Percentiles rank a stretch among this genome's conserved stretches.
Conservation (phyloP, 2,329 filamentous ascomycete genomes). For the Pezicula neosporulosa region DNA sequence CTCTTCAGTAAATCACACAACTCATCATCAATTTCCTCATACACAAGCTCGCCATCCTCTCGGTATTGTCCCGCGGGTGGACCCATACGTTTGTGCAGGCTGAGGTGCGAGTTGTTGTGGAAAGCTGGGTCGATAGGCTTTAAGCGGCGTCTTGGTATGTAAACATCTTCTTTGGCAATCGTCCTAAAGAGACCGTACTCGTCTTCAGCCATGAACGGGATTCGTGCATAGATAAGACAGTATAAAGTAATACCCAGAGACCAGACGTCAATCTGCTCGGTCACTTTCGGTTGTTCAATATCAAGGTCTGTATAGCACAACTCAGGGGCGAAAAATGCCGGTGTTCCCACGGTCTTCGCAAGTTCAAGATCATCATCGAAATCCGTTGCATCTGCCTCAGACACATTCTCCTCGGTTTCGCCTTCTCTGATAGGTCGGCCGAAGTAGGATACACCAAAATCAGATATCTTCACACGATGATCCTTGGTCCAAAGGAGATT, state of each 20-base stretch:
- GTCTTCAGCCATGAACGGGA: conserved; percentile 89
- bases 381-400: conserved; percentile 80
- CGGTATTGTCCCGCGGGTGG: conserved; percentile 61
- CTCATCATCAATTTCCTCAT: conserved; percentile 80
- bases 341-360: conserved; percentile 97
- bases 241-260: conserved; percentile 94
- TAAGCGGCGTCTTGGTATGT: conserved; percentile 80
- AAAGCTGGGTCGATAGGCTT: conserved; percentile 62
- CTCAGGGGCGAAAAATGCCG: conserved; percentile 95
- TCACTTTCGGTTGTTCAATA: conserved; percentile 70
- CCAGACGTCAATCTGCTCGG: conserved; percentile 95
- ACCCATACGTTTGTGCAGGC: conserved; percentile 46
- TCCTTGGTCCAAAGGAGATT: conserved; percentile 86
- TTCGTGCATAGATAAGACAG: conserved; percentile 88
- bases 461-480: conserved; percentile 92
- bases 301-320: conserved; percentile 84
- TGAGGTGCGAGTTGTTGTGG: conserved; percentile 51
- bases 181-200: conserved; percentile 89
- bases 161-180: conserved; percentile 89
- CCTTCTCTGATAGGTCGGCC: conserved; percentile 82
- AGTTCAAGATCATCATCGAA: conserved; percentile 92
- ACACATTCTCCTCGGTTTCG: conserved; percentile 69
- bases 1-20: conserved; percentile 74
- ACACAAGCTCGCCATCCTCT: conserved; percentile 73
- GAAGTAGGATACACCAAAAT: conserved; percentile 97